Percentiles rank a stretch among this genome's conserved stretches.
These are phyloP conservation scores for Brassica hybrid DNA, from an alignment of 441 rosid species.

Conservation along the genomic window DNA sequence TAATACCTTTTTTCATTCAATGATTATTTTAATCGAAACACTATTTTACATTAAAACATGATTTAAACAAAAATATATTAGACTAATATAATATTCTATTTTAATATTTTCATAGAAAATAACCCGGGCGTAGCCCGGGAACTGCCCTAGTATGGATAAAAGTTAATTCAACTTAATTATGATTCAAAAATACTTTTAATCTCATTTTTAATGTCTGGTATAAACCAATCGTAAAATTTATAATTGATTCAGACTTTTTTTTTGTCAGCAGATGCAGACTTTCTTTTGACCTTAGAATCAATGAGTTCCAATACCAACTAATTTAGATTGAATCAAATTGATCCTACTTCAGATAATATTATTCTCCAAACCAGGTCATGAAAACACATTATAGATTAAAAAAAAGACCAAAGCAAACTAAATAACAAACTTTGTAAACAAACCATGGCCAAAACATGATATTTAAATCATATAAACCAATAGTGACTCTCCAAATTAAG, in stretches of 20 bases:
- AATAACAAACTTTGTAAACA: background rate
- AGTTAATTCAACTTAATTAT: too few species aligned
- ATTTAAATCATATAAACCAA: background rate
- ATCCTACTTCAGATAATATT: background rate
- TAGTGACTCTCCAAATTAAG: background rate
- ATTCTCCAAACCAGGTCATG: background rate
- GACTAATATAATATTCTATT: too few species aligned
- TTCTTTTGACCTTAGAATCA: background rate
- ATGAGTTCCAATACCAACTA: background rate
- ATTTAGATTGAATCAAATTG: background rate
- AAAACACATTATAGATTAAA: background rate
- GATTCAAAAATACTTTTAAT: background rate
- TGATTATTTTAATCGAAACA: too few species aligned
- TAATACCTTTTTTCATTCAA: too few species aligned
- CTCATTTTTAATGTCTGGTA: background rate
- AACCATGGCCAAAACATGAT: background rate
- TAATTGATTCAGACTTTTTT: background rate
- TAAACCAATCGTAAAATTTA: background rate
- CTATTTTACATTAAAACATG: too few species aligned
- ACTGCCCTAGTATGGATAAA: too few species aligned
- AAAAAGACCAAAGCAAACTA: background rate
- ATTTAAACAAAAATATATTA: too few species aligned
- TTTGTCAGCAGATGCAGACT: background rate
- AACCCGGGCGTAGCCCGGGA: too few species aligned
- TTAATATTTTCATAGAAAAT: too few species aligned